phyloP scores from a whole-genome alignment of 495 filamentous ascomycete genomes.

The Cetradonia linearis region DNA sequence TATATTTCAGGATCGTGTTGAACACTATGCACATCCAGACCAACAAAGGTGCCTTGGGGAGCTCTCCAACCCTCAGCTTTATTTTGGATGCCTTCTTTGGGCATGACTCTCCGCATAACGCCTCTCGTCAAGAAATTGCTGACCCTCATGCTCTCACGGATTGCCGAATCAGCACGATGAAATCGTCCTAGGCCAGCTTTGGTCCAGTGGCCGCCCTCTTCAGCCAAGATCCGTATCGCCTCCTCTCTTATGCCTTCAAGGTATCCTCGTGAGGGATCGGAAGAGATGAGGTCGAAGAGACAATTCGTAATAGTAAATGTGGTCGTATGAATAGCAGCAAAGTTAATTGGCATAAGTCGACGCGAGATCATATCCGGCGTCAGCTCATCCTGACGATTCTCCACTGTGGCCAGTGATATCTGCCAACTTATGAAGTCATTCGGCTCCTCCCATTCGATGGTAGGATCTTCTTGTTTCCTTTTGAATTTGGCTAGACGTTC shows the following conservation, averaged over 20 bases:
- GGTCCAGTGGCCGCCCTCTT: constrained; percentile 32
- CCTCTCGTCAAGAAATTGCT: constrained; percentile 29
- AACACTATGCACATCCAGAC: constrained; percentile 26
- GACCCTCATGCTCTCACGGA: constrained; percentile 34
- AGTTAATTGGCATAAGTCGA: constrained; percentile 36
- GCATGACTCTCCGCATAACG: constrained; percentile 29
- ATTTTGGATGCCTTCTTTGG: constrained; percentile 26
- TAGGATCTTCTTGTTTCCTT: constrained; percentile 19
- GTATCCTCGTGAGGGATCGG: constrained; percentile 23
- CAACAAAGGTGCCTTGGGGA: constrained; percentile 29
- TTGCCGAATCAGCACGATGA: constrained; percentile 30
- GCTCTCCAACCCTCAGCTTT: constrained; percentile 22
- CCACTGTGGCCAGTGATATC: constrained; percentile 23
- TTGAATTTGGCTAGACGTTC: constrained; percentile 23
- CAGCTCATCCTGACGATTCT: constrained; percentile 18
- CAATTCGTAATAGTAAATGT: constrained; percentile 37
- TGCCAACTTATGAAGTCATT: constrained; percentile 27
- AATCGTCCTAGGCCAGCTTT: constrained; percentile 32
- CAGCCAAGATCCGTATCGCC: constrained; percentile 24
- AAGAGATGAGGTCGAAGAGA: constrained; percentile 35
- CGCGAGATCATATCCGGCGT: constrained; percentile 28
- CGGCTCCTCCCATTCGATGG: constrained; percentile 25
- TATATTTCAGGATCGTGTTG: constrained; percentile 30
- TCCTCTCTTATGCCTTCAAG: constrained; percentile 33
- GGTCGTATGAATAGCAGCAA: constrained; percentile 43